Conservation (phyloP, 345 rosid species). For the Eucalyptus tenuipes region DNA sequence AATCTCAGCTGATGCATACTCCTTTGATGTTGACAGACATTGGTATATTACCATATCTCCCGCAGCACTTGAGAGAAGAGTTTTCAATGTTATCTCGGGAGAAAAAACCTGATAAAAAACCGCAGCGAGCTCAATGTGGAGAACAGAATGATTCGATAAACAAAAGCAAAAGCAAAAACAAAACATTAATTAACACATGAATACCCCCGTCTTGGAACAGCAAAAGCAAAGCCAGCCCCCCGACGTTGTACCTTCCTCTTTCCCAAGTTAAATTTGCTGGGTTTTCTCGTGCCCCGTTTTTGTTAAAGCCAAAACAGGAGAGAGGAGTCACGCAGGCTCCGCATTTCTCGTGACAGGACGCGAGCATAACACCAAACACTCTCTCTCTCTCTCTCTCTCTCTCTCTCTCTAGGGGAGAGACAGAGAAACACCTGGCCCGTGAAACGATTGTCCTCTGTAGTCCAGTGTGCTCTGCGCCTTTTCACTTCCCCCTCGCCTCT, state of each 20-base stretch:
- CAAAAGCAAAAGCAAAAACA: background rate
- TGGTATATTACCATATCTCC: background rate
- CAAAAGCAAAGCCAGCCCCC: background rate
- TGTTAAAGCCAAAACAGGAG: background rate
- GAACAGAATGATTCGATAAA: background rate
- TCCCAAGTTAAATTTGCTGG: background rate
- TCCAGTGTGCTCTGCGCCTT: background rate
- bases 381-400: too few species aligned
- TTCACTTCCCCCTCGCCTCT: background rate
- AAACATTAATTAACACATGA: background rate
- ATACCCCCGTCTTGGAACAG: background rate
- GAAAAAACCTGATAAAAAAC: background rate
- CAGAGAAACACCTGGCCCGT: conserved; percentile 2
- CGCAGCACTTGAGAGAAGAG: background rate
- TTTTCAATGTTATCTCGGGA: background rate
- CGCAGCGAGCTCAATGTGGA: background rate
- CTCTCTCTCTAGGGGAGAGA: background rate
- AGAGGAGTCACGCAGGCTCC: conserved; percentile 8
- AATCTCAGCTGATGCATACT: background rate
- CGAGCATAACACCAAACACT: background rate
- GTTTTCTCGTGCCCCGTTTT: background rate
- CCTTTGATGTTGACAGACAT: background rate
- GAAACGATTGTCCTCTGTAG: background rate
- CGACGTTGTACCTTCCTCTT: background rate
- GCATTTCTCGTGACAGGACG: conserved; percentile 56